Evolutionary conservation across 768 basidiomycete genomes (phyloP).

Genomic region (Russula olivacea): DNA sequence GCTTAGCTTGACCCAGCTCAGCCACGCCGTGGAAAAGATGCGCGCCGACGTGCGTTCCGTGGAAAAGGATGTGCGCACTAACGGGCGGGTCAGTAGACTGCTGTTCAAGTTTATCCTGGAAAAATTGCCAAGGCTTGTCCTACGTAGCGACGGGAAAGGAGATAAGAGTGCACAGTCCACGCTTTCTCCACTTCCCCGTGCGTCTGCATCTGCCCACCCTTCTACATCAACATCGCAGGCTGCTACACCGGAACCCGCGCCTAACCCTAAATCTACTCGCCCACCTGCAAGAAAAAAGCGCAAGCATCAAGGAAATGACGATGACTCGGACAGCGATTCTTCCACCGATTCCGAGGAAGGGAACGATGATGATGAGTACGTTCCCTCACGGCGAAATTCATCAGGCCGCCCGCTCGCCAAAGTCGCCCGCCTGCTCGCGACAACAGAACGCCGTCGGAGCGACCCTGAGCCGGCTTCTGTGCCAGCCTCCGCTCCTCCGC

Average conservation of each 20-base stretch:
- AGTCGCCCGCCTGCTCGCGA: not conserved
- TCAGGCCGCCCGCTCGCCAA: slow-evolving; percentile 1
- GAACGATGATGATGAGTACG: not conserved
- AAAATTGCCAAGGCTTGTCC: slow-evolving; percentile 20
- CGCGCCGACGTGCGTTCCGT: slow-evolving; percentile 45
- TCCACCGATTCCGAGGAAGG: not conserved
- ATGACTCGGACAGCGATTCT: not conserved
- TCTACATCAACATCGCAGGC: no score
- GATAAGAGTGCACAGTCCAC: slow-evolving; percentile 22
- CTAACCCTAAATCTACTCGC: not conserved
- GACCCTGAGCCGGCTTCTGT: not conserved
- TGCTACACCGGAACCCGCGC: not conserved
- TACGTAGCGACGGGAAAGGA: slow-evolving; percentile 25
- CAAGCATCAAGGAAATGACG: not conserved
- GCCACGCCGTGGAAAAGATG: slow-evolving; percentile 45
- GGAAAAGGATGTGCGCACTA: slow-evolving; percentile 64
- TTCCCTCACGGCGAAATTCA: not conserved
- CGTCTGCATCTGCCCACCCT: not conserved
- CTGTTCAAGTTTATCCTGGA: slow-evolving; percentile 48
- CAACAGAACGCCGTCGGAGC: not conserved
- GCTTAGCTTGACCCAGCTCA: slow-evolving; percentile 38
- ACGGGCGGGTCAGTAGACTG: slow-evolving; percentile 49
- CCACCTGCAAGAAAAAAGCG: slow-evolving; percentile 2
- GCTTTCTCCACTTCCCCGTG: not conserved
- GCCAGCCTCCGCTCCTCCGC: not conserved